Percentiles rank a stretch among this genome's conserved stretches.
These are phyloP conservation scores for Pseudopithomyces maydicus DNA, from an alignment of 2,329 filamentous ascomycete species.

Conservation along the genomic window DNA sequence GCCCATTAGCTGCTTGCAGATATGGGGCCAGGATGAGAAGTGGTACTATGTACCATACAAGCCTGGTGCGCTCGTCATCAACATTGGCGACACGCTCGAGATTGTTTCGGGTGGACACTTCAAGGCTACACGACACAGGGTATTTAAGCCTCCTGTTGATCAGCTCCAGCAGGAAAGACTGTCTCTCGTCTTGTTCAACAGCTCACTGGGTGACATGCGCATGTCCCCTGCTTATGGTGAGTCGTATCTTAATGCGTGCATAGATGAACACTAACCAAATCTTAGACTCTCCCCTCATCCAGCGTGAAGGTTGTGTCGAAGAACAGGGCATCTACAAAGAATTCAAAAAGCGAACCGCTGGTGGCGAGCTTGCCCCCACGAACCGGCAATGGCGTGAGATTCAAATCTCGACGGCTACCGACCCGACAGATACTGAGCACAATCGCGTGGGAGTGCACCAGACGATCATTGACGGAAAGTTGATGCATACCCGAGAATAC, in stretches of 20 bases:
- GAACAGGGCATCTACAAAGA: conserved; percentile 27
- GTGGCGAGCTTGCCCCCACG: conserved; percentile 22
- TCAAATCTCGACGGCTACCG: conserved; percentile 26
- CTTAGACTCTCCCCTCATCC: conserved; percentile 25
- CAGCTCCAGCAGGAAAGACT: conserved; percentile 44
- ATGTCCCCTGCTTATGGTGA: conserved; percentile 25
- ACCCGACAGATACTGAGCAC: conserved; percentile 26
- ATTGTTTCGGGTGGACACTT: conserved; percentile 55
- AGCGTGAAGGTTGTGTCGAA: conserved; percentile 28
- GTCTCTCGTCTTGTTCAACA: conserved; percentile 26
- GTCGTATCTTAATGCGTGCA: conserved; percentile 1
- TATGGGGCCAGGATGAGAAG: conserved; percentile 28
- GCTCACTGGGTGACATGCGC: conserved; percentile 24
- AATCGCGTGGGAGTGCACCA: conserved; percentile 31
- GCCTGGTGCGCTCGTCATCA: conserved; percentile 31
- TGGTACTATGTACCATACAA: conserved; percentile 35
- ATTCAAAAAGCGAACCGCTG: conserved; percentile 25
- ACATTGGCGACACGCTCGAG: conserved; percentile 39
- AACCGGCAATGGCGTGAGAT: conserved; percentile 30
- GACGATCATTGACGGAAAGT: conserved; percentile 24
- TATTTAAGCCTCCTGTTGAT: conserved; percentile 50
- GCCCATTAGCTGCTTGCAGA: conserved; percentile 31
- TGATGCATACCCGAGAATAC: conserved; percentile 29
- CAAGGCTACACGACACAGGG: conserved; percentile 53
- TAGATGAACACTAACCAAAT: neutral